Conservation (phyloP, 768 basidiomycete species). For the Trametes meyenii region DNA sequence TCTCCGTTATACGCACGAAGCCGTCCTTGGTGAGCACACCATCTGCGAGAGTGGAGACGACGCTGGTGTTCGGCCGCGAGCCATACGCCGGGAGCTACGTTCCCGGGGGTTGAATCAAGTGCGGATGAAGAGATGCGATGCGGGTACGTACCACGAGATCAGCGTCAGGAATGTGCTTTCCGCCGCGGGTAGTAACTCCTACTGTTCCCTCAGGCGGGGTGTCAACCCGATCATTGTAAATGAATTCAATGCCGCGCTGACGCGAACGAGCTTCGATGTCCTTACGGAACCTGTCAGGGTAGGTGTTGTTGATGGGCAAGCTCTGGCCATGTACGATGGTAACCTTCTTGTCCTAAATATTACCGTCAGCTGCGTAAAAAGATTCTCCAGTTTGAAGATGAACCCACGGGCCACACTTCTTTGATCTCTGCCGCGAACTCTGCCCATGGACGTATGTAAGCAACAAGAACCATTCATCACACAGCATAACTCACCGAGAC, state of each 20-base stretch:
- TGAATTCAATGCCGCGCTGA: conserved; percentile 49
- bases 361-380: background rate
- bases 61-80: conserved; percentile 51
- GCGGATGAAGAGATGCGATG: background rate
- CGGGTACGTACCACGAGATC: conserved; percentile 57
- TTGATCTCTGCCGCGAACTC: conserved; percentile 50
- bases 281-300: conserved; percentile 56
- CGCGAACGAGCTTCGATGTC: conserved; percentile 45
- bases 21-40: conserved; percentile 39
- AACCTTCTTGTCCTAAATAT: conserved; percentile 45
- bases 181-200: conserved; percentile 52
- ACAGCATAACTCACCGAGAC: conserved; percentile 41
- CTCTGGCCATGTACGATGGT: conserved; percentile 62
- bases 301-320: conserved; percentile 57
- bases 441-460: conserved; percentile 15
- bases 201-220: conserved; percentile 41
- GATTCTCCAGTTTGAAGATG: background rate
- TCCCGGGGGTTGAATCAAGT: background rate
- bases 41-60: conserved; percentile 45
- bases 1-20: conserved; percentile 55
- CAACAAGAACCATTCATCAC: background rate
- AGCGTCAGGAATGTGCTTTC: conserved; percentile 47
- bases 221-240: conserved; percentile 58
- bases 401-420: conserved; percentile 44
- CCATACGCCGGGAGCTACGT: conserved; percentile 35